A percentile compares a stretch with the other conserved stretches of the same genome.
These are phyloP conservation scores for Neckera pumila DNA, from an alignment of 225 moss, liverwort and hornwort genomes.

Conservation along the genomic window DNA sequence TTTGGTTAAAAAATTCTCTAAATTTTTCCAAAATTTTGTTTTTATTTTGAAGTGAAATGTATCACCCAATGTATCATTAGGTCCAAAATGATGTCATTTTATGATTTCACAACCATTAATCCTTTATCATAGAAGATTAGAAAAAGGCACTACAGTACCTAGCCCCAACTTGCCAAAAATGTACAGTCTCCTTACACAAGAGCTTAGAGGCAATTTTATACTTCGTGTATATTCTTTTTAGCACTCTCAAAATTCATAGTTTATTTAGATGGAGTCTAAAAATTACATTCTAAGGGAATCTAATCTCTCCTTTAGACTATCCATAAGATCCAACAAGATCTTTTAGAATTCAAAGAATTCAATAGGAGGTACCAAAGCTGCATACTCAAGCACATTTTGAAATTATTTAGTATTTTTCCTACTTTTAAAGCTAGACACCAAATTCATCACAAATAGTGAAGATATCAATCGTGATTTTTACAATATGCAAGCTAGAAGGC, in stretches of 20 bases:
- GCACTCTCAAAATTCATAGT: background rate
- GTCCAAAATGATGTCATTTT: background rate
- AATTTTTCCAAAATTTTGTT: background rate
- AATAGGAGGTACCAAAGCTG: accelerated
- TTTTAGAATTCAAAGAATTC: background rate
- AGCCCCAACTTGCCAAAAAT: background rate
- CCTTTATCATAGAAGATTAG: background rate
- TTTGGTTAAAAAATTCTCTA: background rate
- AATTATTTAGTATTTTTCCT: too few species aligned
- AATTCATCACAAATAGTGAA: background rate
- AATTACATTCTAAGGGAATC: background rate
- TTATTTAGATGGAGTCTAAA: background rate
- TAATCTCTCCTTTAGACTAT: background rate
- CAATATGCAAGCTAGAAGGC: accelerated
- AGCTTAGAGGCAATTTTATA: background rate
- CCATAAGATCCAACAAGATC: background rate
- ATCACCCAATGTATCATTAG: background rate
- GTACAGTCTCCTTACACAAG: accelerated
- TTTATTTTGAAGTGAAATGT: background rate
- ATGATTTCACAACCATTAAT: background rate
- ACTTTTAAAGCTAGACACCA: accelerated
- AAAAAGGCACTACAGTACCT: background rate
- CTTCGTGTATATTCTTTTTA: background rate
- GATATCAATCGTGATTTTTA: accelerated
- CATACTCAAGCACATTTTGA: accelerated